Evolutionary conservation across 371 early-diverging fungal genomes (phyloP), one percentile per base, ranked within the genome.

Genomic region (Mortierella sp.): DNA sequence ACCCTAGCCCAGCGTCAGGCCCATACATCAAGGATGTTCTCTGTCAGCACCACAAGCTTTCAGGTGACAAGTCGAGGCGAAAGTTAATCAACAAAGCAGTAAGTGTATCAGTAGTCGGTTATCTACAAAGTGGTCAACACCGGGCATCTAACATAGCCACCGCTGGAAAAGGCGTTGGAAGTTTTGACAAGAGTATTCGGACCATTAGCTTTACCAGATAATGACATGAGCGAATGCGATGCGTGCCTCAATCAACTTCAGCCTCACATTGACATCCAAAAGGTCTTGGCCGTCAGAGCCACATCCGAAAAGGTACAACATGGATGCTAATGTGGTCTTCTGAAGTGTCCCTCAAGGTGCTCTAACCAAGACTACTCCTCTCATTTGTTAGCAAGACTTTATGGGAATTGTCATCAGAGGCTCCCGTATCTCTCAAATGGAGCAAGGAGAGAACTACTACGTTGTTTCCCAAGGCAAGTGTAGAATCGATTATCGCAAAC

Each of bases 231-330:
- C 5, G 70, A 76, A 46, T 76, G 77, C 31, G 13, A 13, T 14
- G 46, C 49, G 25, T 76, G 77, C 27, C 41, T 8, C 3, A 37
- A 54, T 14, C 61, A 54, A 5, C 31, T 53, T 22, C 58, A 64
- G 9, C 52, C 63, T 14, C 41, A 63, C 0, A 1, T 57, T 2
- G 45, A 54, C 3, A 34, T 14, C 31, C 21, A 24, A 21, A 48
- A 58, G 40, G 60, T 64, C 2, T 5, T 57, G 27, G 10, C 44
- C 1, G 53, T 52, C 19, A 53, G 45, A 37, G 77, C 70, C 9
- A 31, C 62, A 2, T 54, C 52, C 19, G 77, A 76, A 21, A 76
- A 76, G 57, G 77, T 76, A 64, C 0, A 19, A 34, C 34, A 14
- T 34, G 34, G 10, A 10, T 34, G 10, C 7, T 10, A 10, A 34